A percentile compares a stretch with the other conserved stretches of the same genome.
Conservation (phyloP, 352 stramenopile genomes). For the Plasmopara halstedii region DNA sequence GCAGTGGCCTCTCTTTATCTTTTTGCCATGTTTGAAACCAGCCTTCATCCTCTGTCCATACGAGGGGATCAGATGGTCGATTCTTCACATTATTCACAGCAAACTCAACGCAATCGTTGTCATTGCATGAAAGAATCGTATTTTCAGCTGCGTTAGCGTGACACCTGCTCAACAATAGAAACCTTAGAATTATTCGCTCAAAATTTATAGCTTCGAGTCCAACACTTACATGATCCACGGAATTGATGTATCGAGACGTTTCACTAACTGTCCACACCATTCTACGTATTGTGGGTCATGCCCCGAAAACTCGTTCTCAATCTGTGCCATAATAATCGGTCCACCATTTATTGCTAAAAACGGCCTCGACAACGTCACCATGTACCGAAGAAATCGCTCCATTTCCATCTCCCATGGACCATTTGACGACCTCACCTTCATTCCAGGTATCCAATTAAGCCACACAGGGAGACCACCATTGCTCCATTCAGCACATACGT, state of each 20-base stretch:
- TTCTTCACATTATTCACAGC: slow-evolving; percentile 33
- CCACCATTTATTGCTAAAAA: slow-evolving; percentile 57
- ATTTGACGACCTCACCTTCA: slow-evolving; percentile 46
- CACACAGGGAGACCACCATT: slow-evolving; percentile 58
- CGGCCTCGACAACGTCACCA: slow-evolving; percentile 52
- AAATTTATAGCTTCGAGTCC: not conserved
- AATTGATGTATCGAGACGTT: slow-evolving; percentile 46
- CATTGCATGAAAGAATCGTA: slow-evolving; percentile 62
- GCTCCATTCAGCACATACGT: slow-evolving; percentile 60
- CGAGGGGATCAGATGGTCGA: slow-evolving; percentile 36
- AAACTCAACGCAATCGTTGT: slow-evolving; percentile 60
- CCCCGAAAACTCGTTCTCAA: slow-evolving; percentile 56
- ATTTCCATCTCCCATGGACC: slow-evolving; percentile 39
- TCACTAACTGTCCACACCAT: slow-evolving; percentile 50
- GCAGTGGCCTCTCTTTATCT: slow-evolving; percentile 16
- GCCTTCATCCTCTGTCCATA: slow-evolving; percentile 75
- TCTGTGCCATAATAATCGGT: slow-evolving; percentile 68
- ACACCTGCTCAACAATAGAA: slow-evolving; percentile 23
- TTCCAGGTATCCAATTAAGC: slow-evolving; percentile 40
- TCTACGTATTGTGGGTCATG: slow-evolving; percentile 43
- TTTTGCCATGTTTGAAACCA: slow-evolving; percentile 67
- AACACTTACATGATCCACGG: slow-evolving; percentile 64
- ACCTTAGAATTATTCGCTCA: not conserved
- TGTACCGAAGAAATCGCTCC: slow-evolving; percentile 49
- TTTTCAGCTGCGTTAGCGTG: slow-evolving; percentile 55